Evolutionary conservation across 2,329 filamentous ascomycete genomes (phyloP), one percentile per base, ranked within the genome.

Genomic region (Scopulariopsis brevicaulis): DNA sequence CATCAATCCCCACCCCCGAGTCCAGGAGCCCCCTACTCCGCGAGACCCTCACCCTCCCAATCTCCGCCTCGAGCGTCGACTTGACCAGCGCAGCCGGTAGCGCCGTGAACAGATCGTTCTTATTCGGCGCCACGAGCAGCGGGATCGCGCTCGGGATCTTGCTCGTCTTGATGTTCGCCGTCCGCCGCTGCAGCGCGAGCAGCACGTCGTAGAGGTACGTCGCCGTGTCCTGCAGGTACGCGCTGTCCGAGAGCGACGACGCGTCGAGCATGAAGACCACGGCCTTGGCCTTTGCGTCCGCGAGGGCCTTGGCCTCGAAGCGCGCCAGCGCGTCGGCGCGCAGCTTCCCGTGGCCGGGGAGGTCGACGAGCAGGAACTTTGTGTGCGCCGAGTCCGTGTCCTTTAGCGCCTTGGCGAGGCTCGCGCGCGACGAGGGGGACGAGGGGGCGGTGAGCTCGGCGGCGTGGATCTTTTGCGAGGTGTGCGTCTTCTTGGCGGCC

Each of bases 291-390:
- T 81, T 80, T 32, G 65, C 67, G 28, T 71, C 71, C 32, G 61
- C 58, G 25, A 61, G 56, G 56, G 72, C 67, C 35, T 66, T 66
- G 60, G 63, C 67, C 59, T 63, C 67, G 28, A 86, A 72, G 57
- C 73, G 74, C 50, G 76, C 71, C 59, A 87, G 76, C 3, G 88
- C 84, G 63, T 83, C 77, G 65, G 84, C 81, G 60, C 94, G 89
- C 60, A 99, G 83, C 74, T 99, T 99, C 65, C 90, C 91, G 74
- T 99, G 94, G 46, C 94, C 94, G 0, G 94, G 94, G 1, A 93
- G 97, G 74, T 99, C 94, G 67, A 89, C 75, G 37, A 97, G 75
- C 48, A 88, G 75, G 69, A 94, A 89, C 68, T 84, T 87, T 63
- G 82, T 84, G 68, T 87, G 84, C 56, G 72, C 74, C 59, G 79